phyloP scores from a whole-genome alignment of 2,329 filamentous ascomycete species.

The Pseudogymnoascus sp. region DNA sequence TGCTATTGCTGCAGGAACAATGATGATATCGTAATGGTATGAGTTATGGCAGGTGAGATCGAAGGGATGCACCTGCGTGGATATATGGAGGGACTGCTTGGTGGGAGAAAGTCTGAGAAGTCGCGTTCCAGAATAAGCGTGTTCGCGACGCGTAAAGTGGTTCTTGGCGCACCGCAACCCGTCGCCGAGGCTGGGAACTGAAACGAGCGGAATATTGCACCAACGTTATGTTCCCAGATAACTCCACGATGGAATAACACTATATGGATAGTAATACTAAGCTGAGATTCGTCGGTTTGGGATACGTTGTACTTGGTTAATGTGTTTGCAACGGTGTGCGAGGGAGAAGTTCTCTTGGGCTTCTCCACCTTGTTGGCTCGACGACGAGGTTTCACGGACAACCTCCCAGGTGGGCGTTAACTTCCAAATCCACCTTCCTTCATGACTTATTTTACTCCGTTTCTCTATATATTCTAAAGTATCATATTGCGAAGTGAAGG shows the following conservation, averaged over 20 bases:
- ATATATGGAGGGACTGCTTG: neutral
- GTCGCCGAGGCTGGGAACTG: neutral
- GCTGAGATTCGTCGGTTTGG: neutral
- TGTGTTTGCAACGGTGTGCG: neutral
- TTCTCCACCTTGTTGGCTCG: neutral
- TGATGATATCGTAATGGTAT: conserved; percentile 16
- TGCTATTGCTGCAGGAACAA: conserved; percentile 17
- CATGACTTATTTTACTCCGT: neutral
- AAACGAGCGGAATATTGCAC: neutral
- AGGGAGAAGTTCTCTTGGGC: neutral
- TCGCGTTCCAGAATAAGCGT: conserved; percentile 2
- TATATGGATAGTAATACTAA: neutral
- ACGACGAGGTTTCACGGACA: neutral
- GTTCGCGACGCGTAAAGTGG: conserved; percentile 8
- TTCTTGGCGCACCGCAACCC: neutral
- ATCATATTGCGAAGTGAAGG: neutral
- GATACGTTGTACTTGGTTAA: neutral
- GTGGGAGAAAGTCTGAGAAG: neutral
- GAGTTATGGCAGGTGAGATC: conserved; percentile 17
- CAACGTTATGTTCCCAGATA: neutral
- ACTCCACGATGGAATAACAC: neutral
- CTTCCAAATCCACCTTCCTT: neutral
- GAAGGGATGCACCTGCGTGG: neutral
- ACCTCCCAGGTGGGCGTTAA: neutral
- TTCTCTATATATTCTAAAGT: neutral